phyloP scores from a whole-genome alignment of 805 yeast species.

The Starmerella stigmatis region DNA sequence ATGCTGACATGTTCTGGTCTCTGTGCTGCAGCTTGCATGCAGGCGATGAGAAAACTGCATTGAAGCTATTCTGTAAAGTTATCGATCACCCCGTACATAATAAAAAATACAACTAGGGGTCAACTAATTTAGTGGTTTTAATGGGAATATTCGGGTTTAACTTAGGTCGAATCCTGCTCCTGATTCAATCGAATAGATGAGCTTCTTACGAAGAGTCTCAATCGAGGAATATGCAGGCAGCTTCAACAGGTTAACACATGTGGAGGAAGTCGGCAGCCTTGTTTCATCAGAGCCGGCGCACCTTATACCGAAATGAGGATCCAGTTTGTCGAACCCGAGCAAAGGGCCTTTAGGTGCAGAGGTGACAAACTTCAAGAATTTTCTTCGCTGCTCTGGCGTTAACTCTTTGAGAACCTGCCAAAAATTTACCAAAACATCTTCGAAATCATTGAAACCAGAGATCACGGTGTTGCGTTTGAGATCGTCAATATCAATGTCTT shows the following conservation, averaged over 20 bases:
- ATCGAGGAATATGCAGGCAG: conserved; percentile 72
- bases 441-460: conserved; percentile 46
- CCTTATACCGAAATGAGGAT: conserved; percentile 72
- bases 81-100: no score
- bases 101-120: no score
- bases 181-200: conserved; percentile 67
- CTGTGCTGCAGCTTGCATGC: no score
- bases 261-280: conserved; percentile 81
- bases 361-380: conserved; percentile 77
- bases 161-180: conserved; percentile 77
- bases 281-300: conserved; percentile 39
- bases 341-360: conserved; percentile 88
- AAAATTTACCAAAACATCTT: conserved; percentile 51
- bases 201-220: conserved; percentile 45
- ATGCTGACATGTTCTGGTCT: background rate
- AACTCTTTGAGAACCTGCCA: conserved; percentile 66
- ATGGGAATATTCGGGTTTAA: no score
- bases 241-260: conserved; percentile 81
- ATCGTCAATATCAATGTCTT: conserved; percentile 61
- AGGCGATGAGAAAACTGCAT: no score
- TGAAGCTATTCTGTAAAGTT: no score
- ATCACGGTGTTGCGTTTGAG: conserved; percentile 51
- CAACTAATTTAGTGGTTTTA: no score
- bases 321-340: conserved; percentile 64
- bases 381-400: conserved; percentile 46